These are phyloP conservation scores for Ogataea zsoltii DNA, from an alignment of 805 yeast genomes.

Conservation along the genomic window DNA sequence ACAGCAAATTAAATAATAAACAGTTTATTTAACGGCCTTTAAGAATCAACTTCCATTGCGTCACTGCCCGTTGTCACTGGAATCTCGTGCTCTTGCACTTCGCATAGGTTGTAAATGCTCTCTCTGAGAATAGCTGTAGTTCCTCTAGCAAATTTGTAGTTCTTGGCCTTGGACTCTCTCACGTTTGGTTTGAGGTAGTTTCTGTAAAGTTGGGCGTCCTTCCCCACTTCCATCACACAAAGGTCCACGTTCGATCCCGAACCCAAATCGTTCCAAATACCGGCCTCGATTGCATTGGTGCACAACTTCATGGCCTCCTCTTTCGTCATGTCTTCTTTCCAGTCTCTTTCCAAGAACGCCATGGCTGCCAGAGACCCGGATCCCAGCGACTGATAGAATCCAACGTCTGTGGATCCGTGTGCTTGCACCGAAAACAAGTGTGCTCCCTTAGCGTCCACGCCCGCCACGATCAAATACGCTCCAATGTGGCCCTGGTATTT, in stretches of 20 bases:
- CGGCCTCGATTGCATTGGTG: conserved; percentile 91
- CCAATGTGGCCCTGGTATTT: conserved; percentile 97
- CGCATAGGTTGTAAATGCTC: conserved; percentile 64
- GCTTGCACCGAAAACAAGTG: conserved; percentile 93
- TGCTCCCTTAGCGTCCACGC: conserved; percentile 95
- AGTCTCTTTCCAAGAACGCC: conserved; percentile 91
- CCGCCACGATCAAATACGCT: conserved; percentile 97
- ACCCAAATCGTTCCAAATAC: conserved; percentile 98
- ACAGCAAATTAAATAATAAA: conserved; percentile 27
- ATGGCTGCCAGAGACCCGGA: conserved; percentile 98
- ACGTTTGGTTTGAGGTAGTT: conserved; percentile 90
- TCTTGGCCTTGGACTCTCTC: conserved; percentile 76
- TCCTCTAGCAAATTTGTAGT: conserved; percentile 86
- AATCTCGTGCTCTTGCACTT: conserved; percentile 49
- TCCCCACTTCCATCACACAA: conserved; percentile 93
- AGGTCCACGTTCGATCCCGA: conserved; percentile 98
- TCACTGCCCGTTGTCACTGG: conserved; percentile 28
- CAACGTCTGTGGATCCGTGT: conserved; percentile 97
- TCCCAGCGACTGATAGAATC: conserved; percentile 88
- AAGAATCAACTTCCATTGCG: conserved; percentile 51
- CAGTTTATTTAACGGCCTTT: neutral
- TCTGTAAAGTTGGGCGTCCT: conserved; percentile 81
- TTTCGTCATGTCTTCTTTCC: conserved; percentile 74
- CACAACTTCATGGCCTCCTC: conserved; percentile 93
- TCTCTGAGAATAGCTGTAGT: conserved; percentile 86